Evolutionary conservation across 345 rosid genomes (phyloP), one percentile per base, ranked within the genome.

Genomic region (Populus tremula): DNA sequence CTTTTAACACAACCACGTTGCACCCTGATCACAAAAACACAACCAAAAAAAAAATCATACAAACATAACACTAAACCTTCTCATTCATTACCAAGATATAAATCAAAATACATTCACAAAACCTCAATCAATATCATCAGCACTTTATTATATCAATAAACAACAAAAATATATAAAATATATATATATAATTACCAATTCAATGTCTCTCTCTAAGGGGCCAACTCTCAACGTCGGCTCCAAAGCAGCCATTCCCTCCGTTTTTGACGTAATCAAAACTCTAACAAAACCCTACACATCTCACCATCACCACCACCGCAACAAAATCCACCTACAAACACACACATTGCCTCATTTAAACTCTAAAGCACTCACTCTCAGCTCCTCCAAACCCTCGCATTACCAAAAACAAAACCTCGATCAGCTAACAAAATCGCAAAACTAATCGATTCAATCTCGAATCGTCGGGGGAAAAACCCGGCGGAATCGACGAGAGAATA

Each of bases 191-290:
- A 59, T 78, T 83, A 90, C 93, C 89, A 90, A 79, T 82, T 88
- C 93, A 76, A 84, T 82, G 79, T 87, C 91, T 78, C 93, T 85
- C 84, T 88, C 93, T 50, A 83, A 75, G 49, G 87, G 80, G 50
- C 80, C 78, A 31, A 81, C 67, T 62, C 77, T 79, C 21, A 59
- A n/a, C 64, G 83, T 76, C 71, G 71, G 87, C 72, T 86, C 78
- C 33, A 81, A 69, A 25, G 79, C 74, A 75, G 87, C 78, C 87
- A 83, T 78, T 75, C 62, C 61, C 65, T 70, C 76, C 45, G 7
- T 35, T 27, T 16, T 67, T 39, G 56, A 38, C n/a, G 43, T 10
- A 5, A 61, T 23, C 76, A 41, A 21, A 43, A 73, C 62, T 39
- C 69, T 31, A 17, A 41, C 59, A 31, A 39, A 67, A 38, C 36